Evolutionary conservation across 495 filamentous ascomycete genomes (phyloP).

Genomic region (Aspergillus saccharolyticus): DNA sequence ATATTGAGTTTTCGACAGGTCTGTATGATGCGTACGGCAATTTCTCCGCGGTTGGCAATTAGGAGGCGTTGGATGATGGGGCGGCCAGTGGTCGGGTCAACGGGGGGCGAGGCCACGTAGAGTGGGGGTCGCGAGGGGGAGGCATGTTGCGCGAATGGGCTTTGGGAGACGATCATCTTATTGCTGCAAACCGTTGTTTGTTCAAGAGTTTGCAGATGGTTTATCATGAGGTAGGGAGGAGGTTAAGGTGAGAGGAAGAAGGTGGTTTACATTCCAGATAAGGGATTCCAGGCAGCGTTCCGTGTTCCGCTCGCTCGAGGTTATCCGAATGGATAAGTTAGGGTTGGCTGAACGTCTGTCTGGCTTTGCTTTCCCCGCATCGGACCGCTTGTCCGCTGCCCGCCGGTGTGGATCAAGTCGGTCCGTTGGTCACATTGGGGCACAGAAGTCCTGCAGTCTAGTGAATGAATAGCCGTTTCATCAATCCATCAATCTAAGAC

Average conservation of each 20-base stretch:
- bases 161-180: not conserved
- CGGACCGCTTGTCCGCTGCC: not conserved
- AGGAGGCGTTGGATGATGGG: slow-evolving; percentile 17
- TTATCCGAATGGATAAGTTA: too few relatives aligned
- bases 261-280: too few relatives aligned
- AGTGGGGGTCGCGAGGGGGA: slow-evolving; percentile 14
- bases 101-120: slow-evolving; percentile 15
- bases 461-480: too few relatives aligned
- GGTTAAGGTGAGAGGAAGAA: too few relatives aligned
- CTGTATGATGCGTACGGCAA: slow-evolving; percentile 45
- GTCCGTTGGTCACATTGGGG: too few relatives aligned
- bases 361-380: not conserved
- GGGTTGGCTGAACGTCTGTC: not conserved
- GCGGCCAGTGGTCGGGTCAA: slow-evolving; percentile 8
- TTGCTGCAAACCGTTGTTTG: not conserved
- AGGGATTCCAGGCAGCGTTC: too few relatives aligned
- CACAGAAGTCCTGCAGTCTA: too few relatives aligned
- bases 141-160: not conserved
- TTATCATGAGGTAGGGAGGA: too few relatives aligned
- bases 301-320: too few relatives aligned
- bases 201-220: too few relatives aligned
- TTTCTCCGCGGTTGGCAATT: slow-evolving; percentile 54
- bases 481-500: too few relatives aligned
- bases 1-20: slow-evolving; percentile 12
- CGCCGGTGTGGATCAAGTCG: not conserved